A percentile compares a stretch with the other conserved stretches of the same genome.
These are phyloP conservation scores for Trichosporon faecale DNA, from an alignment of 1,284 basidiomycete species.

Conservation along the genomic window DNA sequence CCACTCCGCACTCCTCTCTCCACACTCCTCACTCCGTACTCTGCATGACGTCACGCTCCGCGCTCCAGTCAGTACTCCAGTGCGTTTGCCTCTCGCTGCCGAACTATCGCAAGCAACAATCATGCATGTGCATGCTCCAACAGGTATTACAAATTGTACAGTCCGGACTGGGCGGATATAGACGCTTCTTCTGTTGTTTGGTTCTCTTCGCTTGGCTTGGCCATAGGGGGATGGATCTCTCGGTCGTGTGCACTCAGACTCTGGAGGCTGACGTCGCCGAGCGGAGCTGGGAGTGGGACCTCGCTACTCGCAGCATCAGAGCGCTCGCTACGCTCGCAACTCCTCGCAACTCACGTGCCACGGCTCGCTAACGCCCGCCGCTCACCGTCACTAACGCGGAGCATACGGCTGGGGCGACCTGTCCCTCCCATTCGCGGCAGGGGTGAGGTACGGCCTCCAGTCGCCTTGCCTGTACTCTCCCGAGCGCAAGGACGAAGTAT, in stretches of 20 bases:
- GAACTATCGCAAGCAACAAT: background rate
- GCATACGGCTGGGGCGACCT: constrained; percentile 16
- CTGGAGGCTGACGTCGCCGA: too few species aligned
- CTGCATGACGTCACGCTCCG: background rate
- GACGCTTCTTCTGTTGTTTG: background rate
- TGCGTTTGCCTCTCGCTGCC: background rate
- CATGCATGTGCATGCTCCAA: background rate
- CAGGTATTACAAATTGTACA: background rate
- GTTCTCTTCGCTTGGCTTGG: background rate
- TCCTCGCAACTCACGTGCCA: background rate
- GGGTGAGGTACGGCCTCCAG: constrained; percentile 22
- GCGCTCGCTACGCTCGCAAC: background rate
- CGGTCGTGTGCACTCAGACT: too few species aligned
- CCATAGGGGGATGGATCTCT: too few species aligned
- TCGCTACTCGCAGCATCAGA: too few species aligned
- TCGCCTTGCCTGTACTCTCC: constrained; percentile 19
- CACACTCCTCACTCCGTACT: background rate
- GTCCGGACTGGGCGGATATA: background rate
- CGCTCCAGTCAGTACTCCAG: background rate
- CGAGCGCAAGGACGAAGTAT: background rate
- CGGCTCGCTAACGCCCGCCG: background rate
- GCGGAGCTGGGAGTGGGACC: too few species aligned
- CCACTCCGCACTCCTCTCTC: too few species aligned
- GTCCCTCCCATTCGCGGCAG: constrained; percentile 12
- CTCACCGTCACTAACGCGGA: constrained; percentile 10